Evolutionary conservation across 768 basidiomycete species (phyloP).

Genomic region (Tubosaeta sp.): DNA sequence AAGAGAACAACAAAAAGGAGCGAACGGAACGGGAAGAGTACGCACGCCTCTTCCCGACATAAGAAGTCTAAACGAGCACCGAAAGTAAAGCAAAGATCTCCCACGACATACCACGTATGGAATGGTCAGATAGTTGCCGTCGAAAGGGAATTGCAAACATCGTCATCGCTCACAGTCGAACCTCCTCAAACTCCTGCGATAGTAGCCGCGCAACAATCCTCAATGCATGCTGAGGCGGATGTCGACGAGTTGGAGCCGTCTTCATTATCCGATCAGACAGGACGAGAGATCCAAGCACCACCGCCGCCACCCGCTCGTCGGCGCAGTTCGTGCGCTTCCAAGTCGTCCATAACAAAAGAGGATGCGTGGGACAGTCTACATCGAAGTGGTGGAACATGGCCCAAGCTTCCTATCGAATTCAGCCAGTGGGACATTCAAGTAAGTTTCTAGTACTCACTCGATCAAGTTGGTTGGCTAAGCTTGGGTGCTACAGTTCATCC

Average conservation of each 20-base stretch:
- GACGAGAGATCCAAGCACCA: background rate
- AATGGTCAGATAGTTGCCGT: slow-evolving; percentile 13
- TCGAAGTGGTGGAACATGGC: slow-evolving; percentile 8
- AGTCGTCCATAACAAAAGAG: slow-evolving; percentile 1
- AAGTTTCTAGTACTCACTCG: background rate
- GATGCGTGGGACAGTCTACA: background rate
- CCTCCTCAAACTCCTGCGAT: background rate
- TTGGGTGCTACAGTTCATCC: slow-evolving; percentile 24
- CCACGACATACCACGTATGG: slow-evolving; percentile 10
- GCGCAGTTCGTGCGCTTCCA: background rate
- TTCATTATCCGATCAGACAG: background rate
- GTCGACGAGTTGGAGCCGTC: background rate
- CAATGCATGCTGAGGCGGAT: background rate
- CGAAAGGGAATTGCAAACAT: background rate
- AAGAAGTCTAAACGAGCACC: background rate
- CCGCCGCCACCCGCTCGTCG: background rate
- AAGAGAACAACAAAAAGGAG: slow-evolving; percentile 2
- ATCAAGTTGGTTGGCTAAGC: background rate
- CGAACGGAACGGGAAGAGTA: background rate
- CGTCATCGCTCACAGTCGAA: background rate
- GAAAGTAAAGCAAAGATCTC: background rate
- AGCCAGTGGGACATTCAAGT: slow-evolving; percentile 25
- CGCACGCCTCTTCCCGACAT: background rate
- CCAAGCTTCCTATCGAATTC: slow-evolving; percentile 6
- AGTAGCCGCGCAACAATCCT: background rate